Percentiles rank a stretch among this genome's conserved stretches.
These are phyloP conservation scores for Amauroascus verrucosus DNA, from an alignment of 2,329 filamentous ascomycete species.

Conservation along the genomic window DNA sequence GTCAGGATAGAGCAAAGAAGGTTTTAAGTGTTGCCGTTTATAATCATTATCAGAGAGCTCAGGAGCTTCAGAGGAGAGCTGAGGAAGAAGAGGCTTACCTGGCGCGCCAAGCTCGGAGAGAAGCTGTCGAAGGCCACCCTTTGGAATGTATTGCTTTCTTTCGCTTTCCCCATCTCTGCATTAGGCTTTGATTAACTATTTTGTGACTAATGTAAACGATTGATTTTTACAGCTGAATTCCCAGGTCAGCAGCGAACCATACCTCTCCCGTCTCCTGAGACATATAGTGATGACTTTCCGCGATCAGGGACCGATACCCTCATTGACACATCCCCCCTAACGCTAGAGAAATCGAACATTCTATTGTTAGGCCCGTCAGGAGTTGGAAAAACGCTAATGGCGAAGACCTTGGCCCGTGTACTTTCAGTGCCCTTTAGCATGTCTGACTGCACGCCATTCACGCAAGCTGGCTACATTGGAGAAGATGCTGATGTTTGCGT, in stretches of 20 bases:
- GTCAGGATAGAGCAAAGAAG: conserved; percentile 86
- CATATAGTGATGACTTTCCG: conserved; percentile 19
- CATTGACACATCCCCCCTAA: conserved; percentile 51
- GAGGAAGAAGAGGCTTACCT: conserved; percentile 67
- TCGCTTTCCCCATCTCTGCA: not conserved
- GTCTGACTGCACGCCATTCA: conserved; percentile 91
- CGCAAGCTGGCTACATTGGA: conserved; percentile 93
- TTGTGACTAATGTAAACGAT: not conserved
- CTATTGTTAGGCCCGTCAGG: conserved; percentile 84
- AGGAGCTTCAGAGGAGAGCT: conserved; percentile 62
- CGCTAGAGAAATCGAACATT: conserved; percentile 92
- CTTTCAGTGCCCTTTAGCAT: conserved; percentile 95
- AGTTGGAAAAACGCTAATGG: conserved; percentile 92
- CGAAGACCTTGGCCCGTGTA: conserved; percentile 76
- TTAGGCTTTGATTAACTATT: not conserved
- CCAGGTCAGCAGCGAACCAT: conserved; percentile 50
- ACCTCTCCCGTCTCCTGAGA: conserved; percentile 26
- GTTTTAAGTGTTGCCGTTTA: conserved; percentile 87
- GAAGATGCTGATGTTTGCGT: conserved; percentile 97
- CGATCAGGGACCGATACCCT: conserved; percentile 32
- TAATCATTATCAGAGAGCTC: conserved; percentile 88
- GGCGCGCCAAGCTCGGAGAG: conserved; percentile 60
- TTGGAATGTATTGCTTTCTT: conserved; percentile 58
- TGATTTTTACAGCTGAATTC: conserved; percentile 45
- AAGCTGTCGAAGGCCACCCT: conserved; percentile 59